Conservation (phyloP, 1,284 basidiomycete genomes). For the Trichosporon sp. region DNA sequence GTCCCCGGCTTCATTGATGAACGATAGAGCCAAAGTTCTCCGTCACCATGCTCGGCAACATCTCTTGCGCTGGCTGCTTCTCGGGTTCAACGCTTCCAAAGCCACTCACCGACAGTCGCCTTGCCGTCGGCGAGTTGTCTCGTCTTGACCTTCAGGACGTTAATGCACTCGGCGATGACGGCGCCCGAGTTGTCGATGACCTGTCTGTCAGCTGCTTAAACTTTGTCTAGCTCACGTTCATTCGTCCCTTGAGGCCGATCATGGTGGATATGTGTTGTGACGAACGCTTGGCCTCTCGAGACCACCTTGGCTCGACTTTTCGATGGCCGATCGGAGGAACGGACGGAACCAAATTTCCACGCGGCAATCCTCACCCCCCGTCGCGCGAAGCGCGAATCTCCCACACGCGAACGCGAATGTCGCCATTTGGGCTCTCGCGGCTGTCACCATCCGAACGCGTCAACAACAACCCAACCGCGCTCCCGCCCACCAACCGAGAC, state of each 20-base stretch:
- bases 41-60: too few species aligned
- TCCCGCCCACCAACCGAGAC: neutral
- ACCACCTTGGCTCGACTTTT: conserved; percentile 7
- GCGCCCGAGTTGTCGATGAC: conserved; percentile 99
- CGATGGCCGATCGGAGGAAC: neutral
- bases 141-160: conserved; percentile 89
- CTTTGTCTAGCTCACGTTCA: conserved; percentile 60
- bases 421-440: neutral
- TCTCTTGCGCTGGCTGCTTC: too few species aligned
- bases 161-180: conserved; percentile 91
- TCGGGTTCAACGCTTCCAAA: neutral
- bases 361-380: neutral
- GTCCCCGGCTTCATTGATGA: too few species aligned
- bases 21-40: too few species aligned
- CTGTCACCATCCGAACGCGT: neutral
- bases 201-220: conserved; percentile 49
- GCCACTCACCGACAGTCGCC: conserved; percentile 57
- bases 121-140: conserved; percentile 59
- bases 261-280: conserved; percentile 50
- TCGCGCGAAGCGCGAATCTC: neutral
- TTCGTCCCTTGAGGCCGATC: conserved; percentile 88
- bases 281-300: neutral
- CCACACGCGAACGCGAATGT: neutral
- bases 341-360: conserved; percentile 9
- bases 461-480: neutral